A percentile compares a stretch with the other conserved stretches of the same genome.
phyloP scores from a whole-genome alignment of 2,329 filamentous ascomycete species.

The Domatiomyces catenatus region DNA sequence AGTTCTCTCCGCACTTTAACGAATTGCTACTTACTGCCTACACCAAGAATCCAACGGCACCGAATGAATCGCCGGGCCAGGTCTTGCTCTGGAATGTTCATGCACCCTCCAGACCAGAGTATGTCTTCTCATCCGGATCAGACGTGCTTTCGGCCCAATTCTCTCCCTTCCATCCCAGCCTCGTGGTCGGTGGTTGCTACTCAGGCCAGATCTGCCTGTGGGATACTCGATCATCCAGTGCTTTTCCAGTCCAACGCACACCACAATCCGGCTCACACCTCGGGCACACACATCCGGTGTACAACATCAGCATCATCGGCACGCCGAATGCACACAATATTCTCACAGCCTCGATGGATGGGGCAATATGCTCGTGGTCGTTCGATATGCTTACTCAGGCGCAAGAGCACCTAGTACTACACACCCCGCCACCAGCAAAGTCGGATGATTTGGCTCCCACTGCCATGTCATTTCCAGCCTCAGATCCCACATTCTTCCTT shows the following conservation, averaged over 20 bases:
- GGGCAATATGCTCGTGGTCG: constrained; percentile 91
- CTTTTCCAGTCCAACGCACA: constrained; percentile 78
- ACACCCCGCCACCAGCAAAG: constrained; percentile 69
- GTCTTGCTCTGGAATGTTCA: constrained; percentile 96
- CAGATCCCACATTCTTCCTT: constrained; percentile 94
- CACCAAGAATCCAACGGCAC: constrained; percentile 90
- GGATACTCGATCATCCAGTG: constrained; percentile 78
- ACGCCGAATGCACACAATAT: constrained; percentile 99
- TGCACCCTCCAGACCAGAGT: constrained; percentile 85
- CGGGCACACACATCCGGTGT: constrained; percentile 91
- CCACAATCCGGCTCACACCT: constrained; percentile 64
- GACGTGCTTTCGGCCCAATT: constrained; percentile 93
- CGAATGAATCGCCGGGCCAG: constrained; percentile 82
- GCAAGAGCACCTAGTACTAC: constrained; percentile 81
- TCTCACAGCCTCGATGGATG: constrained; percentile 90
- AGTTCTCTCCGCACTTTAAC: constrained; percentile 79
- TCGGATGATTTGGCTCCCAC: constrained; percentile 92
- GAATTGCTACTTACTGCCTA: constrained; percentile 89
- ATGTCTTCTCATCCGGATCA: constrained; percentile 89
- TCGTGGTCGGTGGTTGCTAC: constrained; percentile 92
- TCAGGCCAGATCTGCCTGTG: constrained; percentile 91
- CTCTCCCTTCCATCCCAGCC: constrained; percentile 93
- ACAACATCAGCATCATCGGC: constrained; percentile 86
- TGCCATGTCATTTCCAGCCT: constrained; percentile 84
- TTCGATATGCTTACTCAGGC: constrained; percentile 96